phyloP scores from a whole-genome alignment of 2,329 filamentous ascomycete genomes.

The Thielaviopsis euricoi region DNA sequence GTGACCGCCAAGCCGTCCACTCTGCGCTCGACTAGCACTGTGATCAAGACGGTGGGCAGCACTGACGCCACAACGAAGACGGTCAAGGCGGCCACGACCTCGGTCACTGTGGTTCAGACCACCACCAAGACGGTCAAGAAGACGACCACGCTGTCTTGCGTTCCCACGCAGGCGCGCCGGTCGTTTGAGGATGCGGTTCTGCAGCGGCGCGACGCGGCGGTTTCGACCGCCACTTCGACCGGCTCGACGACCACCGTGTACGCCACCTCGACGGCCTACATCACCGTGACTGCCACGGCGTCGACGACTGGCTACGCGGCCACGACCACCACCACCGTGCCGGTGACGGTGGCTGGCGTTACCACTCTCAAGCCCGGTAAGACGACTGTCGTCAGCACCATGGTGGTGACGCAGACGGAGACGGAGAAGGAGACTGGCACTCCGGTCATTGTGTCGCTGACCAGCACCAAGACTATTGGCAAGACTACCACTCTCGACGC shows the following conservation, averaged over 20 bases:
- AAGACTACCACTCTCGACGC: not conserved
- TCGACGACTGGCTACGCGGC: not conserved
- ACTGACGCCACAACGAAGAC: constrained; percentile 1
- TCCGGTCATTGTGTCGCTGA: not conserved
- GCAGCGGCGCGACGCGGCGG: too few relatives aligned
- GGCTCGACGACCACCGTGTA: not conserved
- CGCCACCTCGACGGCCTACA: not conserved
- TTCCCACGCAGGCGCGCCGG: not conserved
- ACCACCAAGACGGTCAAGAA: constrained; percentile 1
- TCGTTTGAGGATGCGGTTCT: not conserved
- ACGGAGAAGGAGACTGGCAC: not conserved
- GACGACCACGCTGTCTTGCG: constrained; percentile 1
- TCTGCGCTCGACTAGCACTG: not conserved
- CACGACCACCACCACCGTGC: not conserved
- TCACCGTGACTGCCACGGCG: not conserved
- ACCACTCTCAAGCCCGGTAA: not conserved
- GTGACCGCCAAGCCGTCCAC: not conserved
- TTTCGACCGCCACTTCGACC: too few relatives aligned
- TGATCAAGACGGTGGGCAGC: constrained; percentile 1
- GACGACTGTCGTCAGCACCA: too few relatives aligned
- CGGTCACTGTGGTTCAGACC: not conserved
- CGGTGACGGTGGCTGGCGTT: not conserved
- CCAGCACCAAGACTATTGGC: not conserved
- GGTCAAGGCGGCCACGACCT: not conserved
- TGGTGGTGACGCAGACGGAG: not conserved